A percentile compares a stretch with the other conserved stretches of the same genome.
Evolutionary conservation across 2,329 filamentous ascomycete genomes (phyloP).

Genomic region (Parastagonospora avenae): DNA sequence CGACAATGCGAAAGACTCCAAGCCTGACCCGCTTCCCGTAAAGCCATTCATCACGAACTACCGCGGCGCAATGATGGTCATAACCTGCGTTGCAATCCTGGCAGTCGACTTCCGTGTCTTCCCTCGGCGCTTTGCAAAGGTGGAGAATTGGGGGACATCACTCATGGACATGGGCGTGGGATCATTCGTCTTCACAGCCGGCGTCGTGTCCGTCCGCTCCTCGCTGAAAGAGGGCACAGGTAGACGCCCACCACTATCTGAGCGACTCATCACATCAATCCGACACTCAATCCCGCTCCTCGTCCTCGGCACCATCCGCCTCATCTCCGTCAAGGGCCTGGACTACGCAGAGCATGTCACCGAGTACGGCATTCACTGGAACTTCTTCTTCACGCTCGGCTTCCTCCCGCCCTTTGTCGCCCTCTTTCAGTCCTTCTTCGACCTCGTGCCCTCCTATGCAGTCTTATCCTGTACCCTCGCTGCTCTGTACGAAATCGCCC

Average conservation of each 20-base stretch:
- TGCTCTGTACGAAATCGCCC: conserved; percentile 72
- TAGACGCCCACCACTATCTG: conserved; percentile 54
- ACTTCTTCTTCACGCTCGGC: conserved; percentile 97
- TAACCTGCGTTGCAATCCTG: conserved; percentile 90
- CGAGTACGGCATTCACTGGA: conserved; percentile 99
- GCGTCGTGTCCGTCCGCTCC: conserved; percentile 84
- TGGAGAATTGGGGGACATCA: conserved; percentile 99
- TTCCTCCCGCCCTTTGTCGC: conserved; percentile 89
- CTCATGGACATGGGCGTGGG: conserved; percentile 98
- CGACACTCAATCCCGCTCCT: conserved; percentile 85
- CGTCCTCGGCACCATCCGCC: conserved; percentile 76
- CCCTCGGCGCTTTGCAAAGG: conserved; percentile 92
- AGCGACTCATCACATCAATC: conserved; percentile 68
- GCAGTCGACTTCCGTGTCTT: conserved; percentile 95
- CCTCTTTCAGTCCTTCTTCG: conserved; percentile 74
- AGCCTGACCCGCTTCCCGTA: conserved; percentile 66
- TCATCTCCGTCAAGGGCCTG: conserved; percentile 88
- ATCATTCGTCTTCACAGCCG: conserved; percentile 94
- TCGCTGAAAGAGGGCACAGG: conserved; percentile 71
- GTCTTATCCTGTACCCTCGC: conserved; percentile 72
- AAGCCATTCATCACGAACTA: conserved; percentile 95
- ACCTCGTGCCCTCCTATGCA: conserved; percentile 76
- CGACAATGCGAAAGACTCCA: conserved; percentile 17
- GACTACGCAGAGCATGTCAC: conserved; percentile 97
- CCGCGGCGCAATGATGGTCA: conserved; percentile 86